Conservation (phyloP, 2,329 filamentous ascomycete species). For the Cylindrodendrum hubeiense region DNA sequence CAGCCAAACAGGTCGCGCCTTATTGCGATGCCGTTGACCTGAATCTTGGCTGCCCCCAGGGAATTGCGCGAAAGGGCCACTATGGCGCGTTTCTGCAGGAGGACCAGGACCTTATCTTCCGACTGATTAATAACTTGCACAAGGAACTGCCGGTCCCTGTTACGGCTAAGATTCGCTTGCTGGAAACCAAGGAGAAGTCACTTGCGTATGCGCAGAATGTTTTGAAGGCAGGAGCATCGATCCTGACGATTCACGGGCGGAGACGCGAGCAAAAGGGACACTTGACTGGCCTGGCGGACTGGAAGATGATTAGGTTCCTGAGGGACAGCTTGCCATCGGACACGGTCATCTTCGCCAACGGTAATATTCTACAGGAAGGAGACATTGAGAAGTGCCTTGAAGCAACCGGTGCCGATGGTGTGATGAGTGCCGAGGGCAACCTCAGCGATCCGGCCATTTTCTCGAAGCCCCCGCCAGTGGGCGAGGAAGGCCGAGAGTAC, state of each 20-base stretch:
- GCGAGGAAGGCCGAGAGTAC: conserved; percentile 81
- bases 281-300: conserved; percentile 92
- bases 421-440: conserved; percentile 98
- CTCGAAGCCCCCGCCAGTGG: conserved; percentile 71
- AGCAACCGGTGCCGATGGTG: conserved; percentile 87
- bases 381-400: conserved; percentile 84
- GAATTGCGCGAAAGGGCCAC: conserved; percentile 89
- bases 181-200: conserved; percentile 88
- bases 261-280: conserved; percentile 95
- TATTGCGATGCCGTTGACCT: conserved; percentile 96
- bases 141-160: conserved; percentile 83
- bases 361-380: conserved; percentile 85
- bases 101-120: conserved; percentile 84
- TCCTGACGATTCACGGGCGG: conserved; percentile 92
- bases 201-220: conserved; percentile 91
- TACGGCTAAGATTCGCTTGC: conserved; percentile 93
- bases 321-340: conserved; percentile 86
- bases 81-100: conserved; percentile 98
- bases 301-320: conserved; percentile 85
- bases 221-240: conserved; percentile 87
- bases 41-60: conserved; percentile 96
- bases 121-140: conserved; percentile 87
- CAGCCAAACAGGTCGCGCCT: conserved; percentile 82
- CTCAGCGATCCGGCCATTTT: conserved; percentile 93
- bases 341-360: conserved; percentile 96